Evolutionary conservation across 352 stramenopile genomes (phyloP).

Genomic region (Globisporangium mamillatum): DNA sequence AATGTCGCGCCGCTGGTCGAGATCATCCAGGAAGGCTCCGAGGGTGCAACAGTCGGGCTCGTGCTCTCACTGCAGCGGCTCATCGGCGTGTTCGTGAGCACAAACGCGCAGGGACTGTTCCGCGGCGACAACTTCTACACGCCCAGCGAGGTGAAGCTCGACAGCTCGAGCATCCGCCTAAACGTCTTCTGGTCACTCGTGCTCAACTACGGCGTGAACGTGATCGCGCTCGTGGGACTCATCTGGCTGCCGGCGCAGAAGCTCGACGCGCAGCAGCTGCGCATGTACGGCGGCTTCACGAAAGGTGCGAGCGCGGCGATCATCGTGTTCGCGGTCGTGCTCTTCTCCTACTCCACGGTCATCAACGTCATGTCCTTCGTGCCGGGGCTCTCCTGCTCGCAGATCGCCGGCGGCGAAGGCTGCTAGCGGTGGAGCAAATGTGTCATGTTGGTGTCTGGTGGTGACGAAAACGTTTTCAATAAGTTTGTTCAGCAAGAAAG

Average conservation of each 20-base stretch:
- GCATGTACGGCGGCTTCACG: constrained; percentile 62
- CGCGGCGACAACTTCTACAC: constrained; percentile 16
- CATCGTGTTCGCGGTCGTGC: constrained; percentile 25
- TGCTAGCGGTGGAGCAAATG: constrained; percentile 16
- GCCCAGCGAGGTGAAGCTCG: constrained; percentile 7
- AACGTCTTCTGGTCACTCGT: constrained; percentile 19
- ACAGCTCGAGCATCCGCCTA: constrained; percentile 3
- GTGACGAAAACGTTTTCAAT: not conserved
- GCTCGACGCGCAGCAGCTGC: constrained; percentile 60
- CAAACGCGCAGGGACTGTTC: constrained; percentile 14
- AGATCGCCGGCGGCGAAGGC: constrained; percentile 32
- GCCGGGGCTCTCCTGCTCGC: constrained; percentile 27
- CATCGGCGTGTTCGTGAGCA: constrained; percentile 18
- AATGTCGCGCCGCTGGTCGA: constrained; percentile 12
- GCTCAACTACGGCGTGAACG: constrained; percentile 18
- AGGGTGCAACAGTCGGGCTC: constrained; percentile 25
- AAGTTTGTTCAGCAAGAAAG: not conserved
- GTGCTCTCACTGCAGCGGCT: constrained; percentile 20
- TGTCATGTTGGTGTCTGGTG: not conserved
- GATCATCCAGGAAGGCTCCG: constrained; percentile 27
- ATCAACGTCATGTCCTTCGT: constrained; percentile 47
- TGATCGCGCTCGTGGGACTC: constrained; percentile 13
- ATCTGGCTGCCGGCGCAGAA: constrained; percentile 55
- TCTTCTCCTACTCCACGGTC: constrained; percentile 49
- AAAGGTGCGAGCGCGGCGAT: constrained; percentile 43